Conservation (phyloP, 352 stramenopile species). For the Pythium oligandrum region DNA sequence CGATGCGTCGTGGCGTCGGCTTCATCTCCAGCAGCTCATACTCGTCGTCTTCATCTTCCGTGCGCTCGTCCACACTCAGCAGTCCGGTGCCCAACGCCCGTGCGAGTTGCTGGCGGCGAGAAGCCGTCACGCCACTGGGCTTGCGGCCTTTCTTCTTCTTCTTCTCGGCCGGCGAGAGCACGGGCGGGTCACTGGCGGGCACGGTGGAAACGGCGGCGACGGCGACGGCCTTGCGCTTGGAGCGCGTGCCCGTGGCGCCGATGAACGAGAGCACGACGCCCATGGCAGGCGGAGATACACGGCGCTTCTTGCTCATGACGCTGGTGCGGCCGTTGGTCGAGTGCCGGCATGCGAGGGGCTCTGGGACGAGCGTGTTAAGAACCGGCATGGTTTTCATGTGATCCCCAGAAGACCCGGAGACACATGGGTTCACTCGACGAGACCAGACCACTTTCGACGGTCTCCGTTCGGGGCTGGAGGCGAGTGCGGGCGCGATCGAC, state of each 20-base stretch:
- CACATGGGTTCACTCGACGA: constrained; percentile 22
- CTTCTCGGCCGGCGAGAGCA: constrained; percentile 12
- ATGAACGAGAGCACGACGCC: constrained; percentile 1
- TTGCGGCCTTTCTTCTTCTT: constrained; percentile 3
- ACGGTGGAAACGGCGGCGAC: background rate
- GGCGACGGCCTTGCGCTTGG: constrained; percentile 17
- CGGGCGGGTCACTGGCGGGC: background rate
- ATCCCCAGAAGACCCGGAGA: constrained; percentile 6
- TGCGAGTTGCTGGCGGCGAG: too few relatives aligned
- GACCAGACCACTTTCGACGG: too few relatives aligned
- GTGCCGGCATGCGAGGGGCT: background rate
- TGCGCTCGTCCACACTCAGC: too few relatives aligned
- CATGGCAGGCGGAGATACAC: background rate
- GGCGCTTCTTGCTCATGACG: constrained; percentile 11
- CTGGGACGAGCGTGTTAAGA: constrained; percentile 8
- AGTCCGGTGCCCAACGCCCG: too few relatives aligned
- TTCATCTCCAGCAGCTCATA: background rate
- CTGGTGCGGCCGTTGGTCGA: constrained; percentile 4
- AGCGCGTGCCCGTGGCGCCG: constrained; percentile 11
- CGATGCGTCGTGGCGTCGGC: background rate
- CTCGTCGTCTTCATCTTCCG: background rate
- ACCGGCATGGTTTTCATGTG: constrained; percentile 6
- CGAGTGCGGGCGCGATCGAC: too few relatives aligned
- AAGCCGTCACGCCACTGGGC: too few relatives aligned
- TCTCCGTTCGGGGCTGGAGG: too few relatives aligned